A percentile compares a stretch with the other conserved stretches of the same genome.
Evolutionary conservation across 306 rosid genomes (phyloP).

Genomic region (Prunus mira): DNA sequence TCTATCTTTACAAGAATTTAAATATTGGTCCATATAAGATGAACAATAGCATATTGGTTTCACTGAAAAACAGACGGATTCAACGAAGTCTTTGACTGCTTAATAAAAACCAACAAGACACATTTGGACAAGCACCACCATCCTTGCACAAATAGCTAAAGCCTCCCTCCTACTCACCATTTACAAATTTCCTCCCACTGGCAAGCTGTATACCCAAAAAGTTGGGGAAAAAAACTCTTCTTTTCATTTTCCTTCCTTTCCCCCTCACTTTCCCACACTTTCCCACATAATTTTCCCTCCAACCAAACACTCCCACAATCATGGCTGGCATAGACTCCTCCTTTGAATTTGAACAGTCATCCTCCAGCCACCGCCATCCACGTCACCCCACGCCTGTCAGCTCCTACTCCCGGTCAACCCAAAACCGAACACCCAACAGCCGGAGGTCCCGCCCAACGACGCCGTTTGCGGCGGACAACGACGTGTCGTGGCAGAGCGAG

Average conservation of each 20-base stretch:
- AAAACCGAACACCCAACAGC: constrained; percentile 18
- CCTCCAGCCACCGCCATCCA: constrained; percentile 16
- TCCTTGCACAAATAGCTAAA: neutral
- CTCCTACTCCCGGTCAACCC: constrained; percentile 20
- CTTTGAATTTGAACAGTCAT: constrained; percentile 34
- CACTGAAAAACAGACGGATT: constrained; percentile 4
- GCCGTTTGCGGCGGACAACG: constrained; percentile 65
- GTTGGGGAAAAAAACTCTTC: neutral
- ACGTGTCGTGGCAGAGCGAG: constrained; percentile 71
- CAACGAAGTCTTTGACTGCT: neutral
- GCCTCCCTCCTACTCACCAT: neutral
- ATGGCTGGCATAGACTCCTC: constrained; percentile 40
- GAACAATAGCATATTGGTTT: neutral
- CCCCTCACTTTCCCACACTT: neutral
- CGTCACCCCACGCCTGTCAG: constrained; percentile 37
- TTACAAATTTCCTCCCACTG: neutral
- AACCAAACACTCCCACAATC: neutral
- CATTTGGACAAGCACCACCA: neutral
- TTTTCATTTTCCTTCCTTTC: neutral
- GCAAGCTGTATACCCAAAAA: neutral
- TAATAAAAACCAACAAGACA: neutral
- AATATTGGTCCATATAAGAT: neutral
- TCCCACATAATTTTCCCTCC: neutral
- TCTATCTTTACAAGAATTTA: neutral
- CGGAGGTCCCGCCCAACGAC: constrained; percentile 42